A percentile compares a stretch with the other conserved stretches of the same genome.
Evolutionary conservation across 768 basidiomycete species (phyloP).

Genomic region (Nevesoporus exiguus): DNA sequence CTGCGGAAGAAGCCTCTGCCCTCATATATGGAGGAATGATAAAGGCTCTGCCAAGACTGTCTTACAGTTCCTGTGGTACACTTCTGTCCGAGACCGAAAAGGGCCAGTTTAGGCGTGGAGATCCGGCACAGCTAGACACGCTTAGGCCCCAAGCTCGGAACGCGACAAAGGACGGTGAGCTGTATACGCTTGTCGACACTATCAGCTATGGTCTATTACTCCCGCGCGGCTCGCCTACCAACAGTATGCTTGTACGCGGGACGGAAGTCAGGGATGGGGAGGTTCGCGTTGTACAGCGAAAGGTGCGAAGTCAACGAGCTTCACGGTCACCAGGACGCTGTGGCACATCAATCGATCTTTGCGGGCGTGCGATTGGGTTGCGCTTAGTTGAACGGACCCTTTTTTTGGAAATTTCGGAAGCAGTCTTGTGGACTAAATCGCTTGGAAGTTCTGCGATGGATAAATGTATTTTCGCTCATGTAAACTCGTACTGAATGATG

Average conservation of each 20-base stretch:
- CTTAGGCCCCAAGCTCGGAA: not conserved
- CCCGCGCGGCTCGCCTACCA: slow-evolving; percentile 20
- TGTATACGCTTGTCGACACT: slow-evolving; percentile 27
- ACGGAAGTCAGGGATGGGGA: slow-evolving; percentile 19
- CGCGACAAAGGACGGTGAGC: not conserved
- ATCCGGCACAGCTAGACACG: slow-evolving; percentile 5
- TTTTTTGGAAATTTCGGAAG: not conserved
- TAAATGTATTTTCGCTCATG: too few species aligned
- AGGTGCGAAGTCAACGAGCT: slow-evolving; percentile 18
- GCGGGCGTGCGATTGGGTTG: slow-evolving; percentile 24
- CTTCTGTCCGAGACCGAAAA: slow-evolving; percentile 3
- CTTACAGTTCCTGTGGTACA: slow-evolving; percentile 22
- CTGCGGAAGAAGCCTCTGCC: slow-evolving; percentile 17
- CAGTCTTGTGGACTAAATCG: too few species aligned
- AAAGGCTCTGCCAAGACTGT: slow-evolving; percentile 3
- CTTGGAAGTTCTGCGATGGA: too few species aligned
- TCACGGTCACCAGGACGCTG: slow-evolving; percentile 24
- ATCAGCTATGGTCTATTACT: slow-evolving; percentile 24
- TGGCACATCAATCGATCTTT: slow-evolving; percentile 17
- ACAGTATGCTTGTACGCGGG: slow-evolving; percentile 24
- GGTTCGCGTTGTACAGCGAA: slow-evolving; percentile 23
- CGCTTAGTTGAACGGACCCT: slow-evolving; percentile 7
- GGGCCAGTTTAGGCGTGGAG: slow-evolving; percentile 16
- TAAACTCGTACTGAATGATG: too few species aligned
- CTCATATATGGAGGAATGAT: slow-evolving; percentile 15